Percentiles rank a stretch among this genome's conserved stretches.
These are phyloP conservation scores for Arthrobotrys musiformis DNA, from an alignment of 2,329 filamentous ascomycete species.

Conservation along the genomic window DNA sequence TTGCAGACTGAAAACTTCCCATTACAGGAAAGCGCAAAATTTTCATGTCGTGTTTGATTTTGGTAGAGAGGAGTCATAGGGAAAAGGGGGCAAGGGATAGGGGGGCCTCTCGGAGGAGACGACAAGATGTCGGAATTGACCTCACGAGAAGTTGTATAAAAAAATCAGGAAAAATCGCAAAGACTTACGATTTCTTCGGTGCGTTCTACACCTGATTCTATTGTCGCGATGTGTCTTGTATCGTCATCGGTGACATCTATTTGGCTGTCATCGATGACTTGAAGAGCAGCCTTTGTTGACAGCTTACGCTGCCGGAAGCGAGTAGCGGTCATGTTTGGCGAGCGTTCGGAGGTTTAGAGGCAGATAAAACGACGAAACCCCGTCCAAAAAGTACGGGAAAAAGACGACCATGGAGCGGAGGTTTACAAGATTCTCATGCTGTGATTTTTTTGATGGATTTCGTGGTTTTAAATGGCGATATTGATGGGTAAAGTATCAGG, in stretches of 20 bases:
- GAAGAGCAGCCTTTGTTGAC: constrained; percentile 86
- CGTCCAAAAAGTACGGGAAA: constrained; percentile 72
- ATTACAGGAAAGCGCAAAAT: constrained; percentile 25
- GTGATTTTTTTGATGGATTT: constrained; percentile 70
- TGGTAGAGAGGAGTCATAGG: constrained; percentile 39
- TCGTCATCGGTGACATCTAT: constrained; percentile 89
- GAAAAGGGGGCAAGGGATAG: constrained; percentile 15
- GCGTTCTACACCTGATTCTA: constrained; percentile 96
- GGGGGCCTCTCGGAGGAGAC: constrained; percentile 44
- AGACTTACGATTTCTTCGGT: constrained; percentile 93
- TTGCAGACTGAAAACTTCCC: constrained; percentile 34
- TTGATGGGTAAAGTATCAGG: constrained; percentile 68
- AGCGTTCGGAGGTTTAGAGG: constrained; percentile 59
- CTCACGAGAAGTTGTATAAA: constrained; percentile 54
- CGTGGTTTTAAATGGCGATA: constrained; percentile 67
- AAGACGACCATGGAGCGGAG: constrained; percentile 74
- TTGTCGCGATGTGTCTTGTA: constrained; percentile 81
- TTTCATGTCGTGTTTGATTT: constrained; percentile 20
- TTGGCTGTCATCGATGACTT: constrained; percentile 87
- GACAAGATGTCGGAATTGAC: constrained; percentile 36
- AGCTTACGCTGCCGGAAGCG: constrained; percentile 80
- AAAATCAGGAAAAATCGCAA: constrained; percentile 60
- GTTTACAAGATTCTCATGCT: constrained; percentile 68
- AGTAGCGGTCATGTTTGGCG: constrained; percentile 60
- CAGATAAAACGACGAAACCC: constrained; percentile 62